phyloP scores from a whole-genome alignment of 2,329 filamentous ascomycete genomes.

The Colletotrichum navitas region DNA sequence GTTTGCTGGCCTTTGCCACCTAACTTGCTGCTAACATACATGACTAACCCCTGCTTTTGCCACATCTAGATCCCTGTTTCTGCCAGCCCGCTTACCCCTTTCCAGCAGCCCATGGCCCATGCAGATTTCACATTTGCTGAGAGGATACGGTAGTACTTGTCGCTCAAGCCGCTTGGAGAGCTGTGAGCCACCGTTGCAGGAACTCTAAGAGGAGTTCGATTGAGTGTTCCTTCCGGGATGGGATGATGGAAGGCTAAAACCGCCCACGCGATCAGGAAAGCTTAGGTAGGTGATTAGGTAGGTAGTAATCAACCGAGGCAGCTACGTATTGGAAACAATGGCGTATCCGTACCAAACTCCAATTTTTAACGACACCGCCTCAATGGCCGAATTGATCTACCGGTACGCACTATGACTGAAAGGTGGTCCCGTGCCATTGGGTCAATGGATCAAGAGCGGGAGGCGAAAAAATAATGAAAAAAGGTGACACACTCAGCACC shows the following conservation, averaged over 20 bases:
- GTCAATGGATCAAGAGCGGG: conserved; percentile 1
- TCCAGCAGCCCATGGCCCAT: too few relatives aligned
- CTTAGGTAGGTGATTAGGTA: background rate
- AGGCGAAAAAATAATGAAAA: background rate
- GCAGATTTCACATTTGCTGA: too few relatives aligned
- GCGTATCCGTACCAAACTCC: background rate
- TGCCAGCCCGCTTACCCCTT: too few relatives aligned
- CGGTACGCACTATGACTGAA: background rate
- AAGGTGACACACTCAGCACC: background rate
- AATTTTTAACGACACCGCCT: conserved; percentile 33
- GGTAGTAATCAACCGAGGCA: background rate
- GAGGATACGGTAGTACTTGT: too few relatives aligned
- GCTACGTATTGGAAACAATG: background rate
- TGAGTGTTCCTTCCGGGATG: conserved; percentile 18
- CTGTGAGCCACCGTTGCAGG: conserved; percentile 14
- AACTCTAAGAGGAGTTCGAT: conserved; percentile 17
- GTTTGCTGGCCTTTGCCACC: too few relatives aligned
- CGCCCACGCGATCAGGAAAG: background rate
- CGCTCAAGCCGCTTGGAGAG: conserved; percentile 28
- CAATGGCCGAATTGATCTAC: conserved; percentile 10
- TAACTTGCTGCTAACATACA: too few relatives aligned
- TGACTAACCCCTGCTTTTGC: too few relatives aligned
- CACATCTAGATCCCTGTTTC: too few relatives aligned
- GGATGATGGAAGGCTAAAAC: conserved; percentile 38
- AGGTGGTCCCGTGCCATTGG: background rate